Conservation (phyloP, 805 yeast species). For the Spathaspora arborariae region DNA sequence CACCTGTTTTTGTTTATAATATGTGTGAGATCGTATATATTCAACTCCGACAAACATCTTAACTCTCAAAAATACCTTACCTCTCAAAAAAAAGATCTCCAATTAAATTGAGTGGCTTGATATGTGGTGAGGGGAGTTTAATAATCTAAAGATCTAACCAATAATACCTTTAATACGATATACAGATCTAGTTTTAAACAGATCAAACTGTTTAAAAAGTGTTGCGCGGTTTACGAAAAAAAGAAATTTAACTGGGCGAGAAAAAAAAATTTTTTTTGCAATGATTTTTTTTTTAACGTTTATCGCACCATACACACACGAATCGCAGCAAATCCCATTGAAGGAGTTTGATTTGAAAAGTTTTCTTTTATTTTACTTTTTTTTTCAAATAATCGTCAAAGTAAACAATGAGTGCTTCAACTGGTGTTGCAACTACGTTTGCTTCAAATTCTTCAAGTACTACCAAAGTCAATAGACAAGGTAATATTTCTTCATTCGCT, state of each 20-base stretch:
- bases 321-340: not conserved
- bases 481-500: conserved; percentile 11
- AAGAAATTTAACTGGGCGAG: not conserved
- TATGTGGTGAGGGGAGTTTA: no score
- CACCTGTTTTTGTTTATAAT: not conserved
- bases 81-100: no score
- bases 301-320: not conserved
- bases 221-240: not conserved
- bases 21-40: not conserved
- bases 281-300: not conserved
- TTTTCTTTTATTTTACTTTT: not conserved
- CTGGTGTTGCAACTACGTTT: conserved; percentile 1
- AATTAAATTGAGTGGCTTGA: no score
- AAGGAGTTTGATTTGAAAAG: not conserved
- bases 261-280: not conserved
- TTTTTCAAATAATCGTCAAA: not conserved
- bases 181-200: no score
- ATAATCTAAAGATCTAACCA: no score
- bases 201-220: not conserved
- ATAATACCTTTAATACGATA: no score
- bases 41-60: no score
- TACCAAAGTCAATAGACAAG: conserved; percentile 6
- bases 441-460: not conserved
- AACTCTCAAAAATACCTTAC: no score
- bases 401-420: conserved; percentile 7